A percentile compares a stretch with the other conserved stretches of the same genome.
These are phyloP conservation scores for Gloeostereum incarnatum DNA, from an alignment of 768 basidiomycete genomes.

Conservation along the genomic window DNA sequence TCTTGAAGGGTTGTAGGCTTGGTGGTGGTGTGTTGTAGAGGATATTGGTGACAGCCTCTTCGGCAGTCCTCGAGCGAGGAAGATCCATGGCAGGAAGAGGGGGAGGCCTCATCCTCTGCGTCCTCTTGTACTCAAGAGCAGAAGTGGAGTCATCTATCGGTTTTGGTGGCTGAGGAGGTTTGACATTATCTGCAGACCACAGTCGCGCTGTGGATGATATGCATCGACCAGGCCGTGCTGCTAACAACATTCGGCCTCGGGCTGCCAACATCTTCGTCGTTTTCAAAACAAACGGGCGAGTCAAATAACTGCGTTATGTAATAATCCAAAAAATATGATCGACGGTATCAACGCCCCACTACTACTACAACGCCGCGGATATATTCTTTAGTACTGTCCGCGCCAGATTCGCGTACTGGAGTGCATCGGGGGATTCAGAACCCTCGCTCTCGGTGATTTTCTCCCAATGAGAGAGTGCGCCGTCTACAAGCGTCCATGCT, in stretches of 20 bases:
- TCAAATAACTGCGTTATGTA: constrained; percentile 9
- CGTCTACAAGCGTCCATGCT: constrained; percentile 71
- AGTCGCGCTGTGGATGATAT: constrained; percentile 26
- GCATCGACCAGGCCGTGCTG: constrained; percentile 20
- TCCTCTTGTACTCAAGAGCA: constrained; percentile 84
- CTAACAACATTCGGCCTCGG: constrained; percentile 20
- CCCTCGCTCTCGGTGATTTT: constrained; percentile 54
- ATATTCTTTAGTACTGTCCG: constrained; percentile 51
- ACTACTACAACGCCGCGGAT: too few relatives aligned
- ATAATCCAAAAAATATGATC: too few relatives aligned
- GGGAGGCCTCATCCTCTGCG: constrained; percentile 65
- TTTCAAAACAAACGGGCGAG: not conserved
- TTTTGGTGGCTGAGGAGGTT: constrained; percentile 61
- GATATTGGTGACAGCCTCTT: constrained; percentile 97
- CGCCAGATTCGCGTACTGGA: constrained; percentile 61
- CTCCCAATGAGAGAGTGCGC: constrained; percentile 74
- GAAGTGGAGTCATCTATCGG: constrained; percentile 91
- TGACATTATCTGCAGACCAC: constrained; percentile 18
- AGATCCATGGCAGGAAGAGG: constrained; percentile 80
- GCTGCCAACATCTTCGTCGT: constrained; percentile 5
- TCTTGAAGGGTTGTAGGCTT: constrained; percentile 87
- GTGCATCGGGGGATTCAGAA: constrained; percentile 31
- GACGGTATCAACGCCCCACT: too few relatives aligned
- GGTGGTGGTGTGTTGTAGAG: constrained; percentile 94
- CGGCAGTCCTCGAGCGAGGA: constrained; percentile 78